Percentiles rank a stretch among this genome's conserved stretches.
These are phyloP conservation scores for Fonsecaea pugnacius DNA, from an alignment of 2,329 filamentous ascomycete species.

Conservation along the genomic window DNA sequence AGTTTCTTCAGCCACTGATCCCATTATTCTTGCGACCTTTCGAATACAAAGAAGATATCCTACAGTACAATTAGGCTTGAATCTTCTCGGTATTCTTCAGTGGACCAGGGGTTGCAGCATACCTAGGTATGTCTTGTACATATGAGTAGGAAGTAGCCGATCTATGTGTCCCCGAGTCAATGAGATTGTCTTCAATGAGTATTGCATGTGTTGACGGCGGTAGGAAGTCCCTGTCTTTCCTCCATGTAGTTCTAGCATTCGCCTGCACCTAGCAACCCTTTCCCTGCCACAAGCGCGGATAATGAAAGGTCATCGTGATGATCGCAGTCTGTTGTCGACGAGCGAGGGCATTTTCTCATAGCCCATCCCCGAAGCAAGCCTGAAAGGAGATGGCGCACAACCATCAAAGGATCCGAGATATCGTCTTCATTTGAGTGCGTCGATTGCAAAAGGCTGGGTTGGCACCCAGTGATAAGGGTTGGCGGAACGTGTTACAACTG, in stretches of 20 bases:
- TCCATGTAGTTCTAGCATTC: neutral
- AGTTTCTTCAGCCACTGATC: too few relatives aligned
- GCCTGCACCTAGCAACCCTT: too few relatives aligned
- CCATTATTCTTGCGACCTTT: too few relatives aligned
- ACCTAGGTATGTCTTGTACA: too few relatives aligned
- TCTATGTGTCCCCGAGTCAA: neutral
- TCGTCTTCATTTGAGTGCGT: neutral
- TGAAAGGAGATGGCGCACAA: neutral
- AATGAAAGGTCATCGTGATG: neutral
- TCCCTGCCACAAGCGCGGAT: neutral
- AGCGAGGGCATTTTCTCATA: neutral
- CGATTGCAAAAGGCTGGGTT: neutral
- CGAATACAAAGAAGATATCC: too few relatives aligned
- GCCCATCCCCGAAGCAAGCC: neutral
- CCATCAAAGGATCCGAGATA: neutral
- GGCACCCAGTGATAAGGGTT: neutral
- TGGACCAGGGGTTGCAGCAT: too few relatives aligned
- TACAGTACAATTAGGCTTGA: too few relatives aligned
- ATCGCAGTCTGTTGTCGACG: neutral
- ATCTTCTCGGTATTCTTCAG: too few relatives aligned
- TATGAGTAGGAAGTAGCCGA: too few relatives aligned
- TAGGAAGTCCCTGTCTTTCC: neutral
- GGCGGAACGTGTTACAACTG: constrained; percentile 12
- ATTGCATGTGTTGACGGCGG: neutral
- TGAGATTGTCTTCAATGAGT: neutral